Evolutionary conservation across 805 yeast genomes (phyloP), one percentile per base, ranked within the genome.

Genomic region (Monosporozyma siamensis): DNA sequence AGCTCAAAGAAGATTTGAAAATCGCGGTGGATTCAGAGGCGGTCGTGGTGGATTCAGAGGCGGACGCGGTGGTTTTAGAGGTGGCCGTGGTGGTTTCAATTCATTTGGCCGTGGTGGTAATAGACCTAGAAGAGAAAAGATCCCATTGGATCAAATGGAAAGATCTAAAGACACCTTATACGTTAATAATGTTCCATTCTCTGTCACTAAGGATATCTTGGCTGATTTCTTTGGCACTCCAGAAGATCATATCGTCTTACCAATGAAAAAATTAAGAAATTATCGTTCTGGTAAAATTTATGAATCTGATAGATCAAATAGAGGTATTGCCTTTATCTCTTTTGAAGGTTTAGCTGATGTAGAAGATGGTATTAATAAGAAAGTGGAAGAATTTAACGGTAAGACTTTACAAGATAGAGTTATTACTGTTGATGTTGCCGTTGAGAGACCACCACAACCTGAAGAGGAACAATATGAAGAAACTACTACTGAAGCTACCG

Each of bases 341-440:
- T 75, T 75, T 51, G 68, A 60, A 34, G 50, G 62, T 38, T 40
- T 51, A 29, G 37, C 42, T 21, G 67, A 65, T 37, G 27, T 23
- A 2, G 20, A 25, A 8, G 44, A 38, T 26, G 75, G 75, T 24
- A 76, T 78, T 50, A 82, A 74, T 39, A 70, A 71, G 36, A 95
- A 86, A 55, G 75, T 85, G 46, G 77, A 70, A 29, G 75, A 77
- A 54, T 78, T 79, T 61, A 72, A 82, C 49, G 94, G 87, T 41
- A 71, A 70, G 54, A 72, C 70, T 41, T 65, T 82, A 51, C 75
- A 76, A 47, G 95, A 82, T 40, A 75, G 84, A 60, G 70, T 69
- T 39, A 65, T 88, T 45, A 65, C 72, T 37, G 86, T 82, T 45
- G 81, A 80, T 50, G 73, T 80, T 52, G 95, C 95, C 17, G 73